phyloP scores from a whole-genome alignment of 345 rosid genomes.

The Trapa incisa region DNA sequence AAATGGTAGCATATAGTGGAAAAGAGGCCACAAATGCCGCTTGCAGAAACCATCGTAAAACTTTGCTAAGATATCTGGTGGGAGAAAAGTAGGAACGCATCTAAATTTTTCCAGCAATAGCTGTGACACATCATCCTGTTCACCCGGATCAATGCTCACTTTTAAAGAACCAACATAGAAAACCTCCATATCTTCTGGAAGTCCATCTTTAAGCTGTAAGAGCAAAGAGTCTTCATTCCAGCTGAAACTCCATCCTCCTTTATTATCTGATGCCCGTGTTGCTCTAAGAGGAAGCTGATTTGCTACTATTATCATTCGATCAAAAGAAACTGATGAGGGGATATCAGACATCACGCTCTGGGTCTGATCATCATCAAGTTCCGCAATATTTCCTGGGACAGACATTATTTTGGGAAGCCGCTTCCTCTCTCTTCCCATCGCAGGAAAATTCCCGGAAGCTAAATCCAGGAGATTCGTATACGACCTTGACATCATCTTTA shows the following conservation, averaged over 20 bases:
- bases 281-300: conserved; percentile 33
- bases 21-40: conserved; percentile 31
- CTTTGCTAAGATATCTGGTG: conserved; percentile 20
- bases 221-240: conserved; percentile 32
- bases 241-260: conserved; percentile 23
- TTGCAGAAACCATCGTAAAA: conserved; percentile 41
- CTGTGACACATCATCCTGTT: conserved; percentile 30
- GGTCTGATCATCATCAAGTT: conserved; percentile 31
- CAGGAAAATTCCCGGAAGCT: conserved; percentile 41
- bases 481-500: conserved; percentile 42
- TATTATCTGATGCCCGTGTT: conserved; percentile 14
- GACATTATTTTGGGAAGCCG: conserved; percentile 35
- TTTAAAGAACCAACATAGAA: conserved; percentile 28
- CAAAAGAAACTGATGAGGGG: conserved; percentile 21
- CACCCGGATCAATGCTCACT: conserved; percentile 21
- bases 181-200: conserved; percentile 24
- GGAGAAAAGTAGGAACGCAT: conserved; percentile 34
- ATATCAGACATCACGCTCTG: conserved; percentile 29
- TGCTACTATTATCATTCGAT: conserved; percentile 26
- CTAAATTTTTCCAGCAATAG: conserved; percentile 22
- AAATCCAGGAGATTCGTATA: conserved; percentile 42
- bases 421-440: conserved; percentile 25
- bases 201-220: conserved; percentile 27
- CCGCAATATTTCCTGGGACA: conserved; percentile 29
- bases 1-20: conserved; percentile 34